Evolutionary conservation across 2,329 filamentous ascomycete genomes (phyloP).

Genomic region (Venturia oleaginea): DNA sequence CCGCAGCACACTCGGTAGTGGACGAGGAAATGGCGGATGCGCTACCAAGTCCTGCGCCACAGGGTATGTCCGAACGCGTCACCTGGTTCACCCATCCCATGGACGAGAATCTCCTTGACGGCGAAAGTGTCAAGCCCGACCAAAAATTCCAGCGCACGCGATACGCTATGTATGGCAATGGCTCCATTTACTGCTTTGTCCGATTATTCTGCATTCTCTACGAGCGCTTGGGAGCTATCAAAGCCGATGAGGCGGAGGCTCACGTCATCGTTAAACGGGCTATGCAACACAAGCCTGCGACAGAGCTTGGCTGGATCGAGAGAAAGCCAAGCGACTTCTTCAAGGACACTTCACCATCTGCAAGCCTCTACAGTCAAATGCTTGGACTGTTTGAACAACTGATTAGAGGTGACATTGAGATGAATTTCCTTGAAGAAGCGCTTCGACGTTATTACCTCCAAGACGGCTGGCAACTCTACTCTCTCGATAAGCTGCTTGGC

Average conservation of each 20-base stretch:
- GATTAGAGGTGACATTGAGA: conserved; percentile 72
- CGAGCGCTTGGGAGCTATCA: conserved; percentile 72
- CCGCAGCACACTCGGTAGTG: conserved; percentile 66
- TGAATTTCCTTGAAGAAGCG: conserved; percentile 77
- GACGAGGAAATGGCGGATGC: conserved; percentile 63
- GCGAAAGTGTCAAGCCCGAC: conserved; percentile 61
- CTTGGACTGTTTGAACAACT: conserved; percentile 80
- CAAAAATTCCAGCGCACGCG: conserved; percentile 70
- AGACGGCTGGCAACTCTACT: conserved; percentile 88
- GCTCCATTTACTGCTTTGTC: conserved; percentile 90
- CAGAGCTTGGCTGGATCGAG: conserved; percentile 74
- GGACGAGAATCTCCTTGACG: conserved; percentile 47
- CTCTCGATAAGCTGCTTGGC: conserved; percentile 78
- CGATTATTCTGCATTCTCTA: conserved; percentile 89
- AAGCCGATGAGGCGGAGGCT: conserved; percentile 66
- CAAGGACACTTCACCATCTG: conserved; percentile 49
- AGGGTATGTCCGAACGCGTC: conserved; percentile 46
- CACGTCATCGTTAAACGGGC: conserved; percentile 64
- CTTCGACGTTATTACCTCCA: conserved; percentile 85
- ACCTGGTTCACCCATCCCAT: conserved; percentile 52
- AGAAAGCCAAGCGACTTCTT: conserved; percentile 71
- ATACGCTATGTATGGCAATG: conserved; percentile 88
- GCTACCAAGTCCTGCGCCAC: conserved; percentile 16
- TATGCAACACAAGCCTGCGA: conserved; percentile 67
- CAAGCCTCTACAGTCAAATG: conserved; percentile 78